Evolutionary conservation across 2,329 filamentous ascomycete species (phyloP).

Genomic region (Clarireedia homoeocarpa): DNA sequence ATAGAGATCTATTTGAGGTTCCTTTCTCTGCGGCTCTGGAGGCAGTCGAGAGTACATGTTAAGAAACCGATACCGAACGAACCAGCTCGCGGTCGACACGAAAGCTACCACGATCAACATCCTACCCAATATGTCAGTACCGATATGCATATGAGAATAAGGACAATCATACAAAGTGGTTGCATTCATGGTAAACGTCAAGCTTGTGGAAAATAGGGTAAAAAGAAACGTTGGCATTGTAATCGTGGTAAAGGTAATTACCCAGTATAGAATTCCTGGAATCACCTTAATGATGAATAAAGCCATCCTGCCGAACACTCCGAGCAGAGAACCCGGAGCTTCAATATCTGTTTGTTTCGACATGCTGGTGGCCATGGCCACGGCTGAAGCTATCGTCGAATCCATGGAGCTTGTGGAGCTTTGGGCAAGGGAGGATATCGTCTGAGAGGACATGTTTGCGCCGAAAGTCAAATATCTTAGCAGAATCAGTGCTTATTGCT

Average conservation of each 20-base stretch:
- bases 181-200: slow-evolving; percentile 98
- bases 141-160: slow-evolving; percentile 10
- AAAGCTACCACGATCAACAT: slow-evolving; percentile 70
- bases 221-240: slow-evolving; percentile 86
- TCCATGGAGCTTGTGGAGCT: slow-evolving; percentile 20
- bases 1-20: slow-evolving; percentile 91
- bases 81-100: slow-evolving; percentile 83
- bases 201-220: slow-evolving; percentile 79
- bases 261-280: slow-evolving; percentile 63
- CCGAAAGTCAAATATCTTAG: background rate
- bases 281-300: slow-evolving; percentile 47
- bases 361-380: slow-evolving; percentile 15
- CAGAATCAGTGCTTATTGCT: background rate
- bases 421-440: slow-evolving; percentile 16
- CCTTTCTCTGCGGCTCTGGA: slow-evolving; percentile 89
- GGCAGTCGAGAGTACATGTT: slow-evolving; percentile 95
- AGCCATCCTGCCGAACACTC: slow-evolving; percentile 47
- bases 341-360: slow-evolving; percentile 29
- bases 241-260: slow-evolving; percentile 78
- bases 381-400: slow-evolving; percentile 15
- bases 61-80: slow-evolving; percentile 88
- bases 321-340: slow-evolving; percentile 46
- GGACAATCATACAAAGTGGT: slow-evolving; percentile 68
- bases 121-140: slow-evolving; percentile 32
- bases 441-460: slow-evolving; percentile 9